Percentiles rank a stretch among this genome's conserved stretches.
Evolutionary conservation across 23 red algal genomes (phyloP).

Genomic region (Gracilariopsis chorda): DNA sequence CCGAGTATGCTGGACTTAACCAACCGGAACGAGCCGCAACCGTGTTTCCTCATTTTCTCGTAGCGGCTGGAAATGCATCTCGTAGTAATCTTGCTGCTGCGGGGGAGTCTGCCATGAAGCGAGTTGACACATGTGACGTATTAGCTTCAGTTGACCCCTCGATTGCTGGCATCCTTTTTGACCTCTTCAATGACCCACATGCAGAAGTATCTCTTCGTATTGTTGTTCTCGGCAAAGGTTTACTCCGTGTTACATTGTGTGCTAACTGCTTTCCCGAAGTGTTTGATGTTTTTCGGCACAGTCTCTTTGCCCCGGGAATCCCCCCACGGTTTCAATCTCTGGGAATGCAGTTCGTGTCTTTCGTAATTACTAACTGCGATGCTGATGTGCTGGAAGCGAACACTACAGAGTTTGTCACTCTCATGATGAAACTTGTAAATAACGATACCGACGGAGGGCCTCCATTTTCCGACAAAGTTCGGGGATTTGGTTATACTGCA

Average conservation of each 20-base stretch:
- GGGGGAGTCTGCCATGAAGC: conserved; percentile 42
- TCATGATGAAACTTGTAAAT: conserved; percentile 29
- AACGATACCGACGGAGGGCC: conserved; percentile 40
- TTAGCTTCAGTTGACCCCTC: conserved; percentile 21
- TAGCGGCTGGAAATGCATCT: conserved; percentile 20
- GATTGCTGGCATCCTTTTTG: conserved; percentile 34
- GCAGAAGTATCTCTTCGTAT: conserved; percentile 29
- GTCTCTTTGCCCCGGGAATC: conserved; percentile 24
- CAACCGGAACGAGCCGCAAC: background rate
- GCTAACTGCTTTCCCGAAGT: conserved; percentile 61
- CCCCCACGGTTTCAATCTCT: conserved; percentile 21
- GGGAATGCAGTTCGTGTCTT: conserved; percentile 69
- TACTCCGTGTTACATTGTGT: conserved; percentile 11
- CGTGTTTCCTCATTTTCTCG: conserved; percentile 42
- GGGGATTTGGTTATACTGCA: conserved; percentile 54
- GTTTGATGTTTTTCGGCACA: conserved; percentile 1
- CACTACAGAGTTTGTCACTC: background rate
- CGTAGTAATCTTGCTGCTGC: background rate
- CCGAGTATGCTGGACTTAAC: conserved; percentile 15
- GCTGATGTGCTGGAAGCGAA: conserved; percentile 10
- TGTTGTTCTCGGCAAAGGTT: conserved; percentile 20
- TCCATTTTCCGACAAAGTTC: conserved; percentile 10
- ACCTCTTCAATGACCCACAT: conserved; percentile 18
- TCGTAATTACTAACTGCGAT: conserved; percentile 31
- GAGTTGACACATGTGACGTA: conserved; percentile 9